Evolutionary conservation across 805 yeast genomes (phyloP), one percentile per base, ranked within the genome.

Genomic region (Ogataea philodendri): DNA sequence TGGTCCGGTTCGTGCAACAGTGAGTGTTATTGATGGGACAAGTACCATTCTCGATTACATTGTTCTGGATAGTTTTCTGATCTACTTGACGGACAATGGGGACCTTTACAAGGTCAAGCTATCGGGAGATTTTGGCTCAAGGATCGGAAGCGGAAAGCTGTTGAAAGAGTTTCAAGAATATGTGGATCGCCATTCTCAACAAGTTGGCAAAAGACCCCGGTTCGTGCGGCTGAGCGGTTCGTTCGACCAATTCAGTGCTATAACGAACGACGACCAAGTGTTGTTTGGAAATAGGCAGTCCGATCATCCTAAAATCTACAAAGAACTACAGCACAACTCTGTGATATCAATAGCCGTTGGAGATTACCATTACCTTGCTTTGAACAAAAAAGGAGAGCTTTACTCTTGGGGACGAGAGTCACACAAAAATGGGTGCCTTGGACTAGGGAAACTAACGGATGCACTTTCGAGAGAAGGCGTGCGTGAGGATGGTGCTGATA

Each of bases 381-480:
- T 84, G n/a, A 65, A 78, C 3, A 63, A 64, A 28, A 61, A 65
- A 11, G 93, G 93, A 0, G 65, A 71, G 3, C 43, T 81, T 11
- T 67, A 67, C 40, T 61, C 79, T 5, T 83, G 89, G 90, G 93
- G 93, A 0, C 35, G 67, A 9, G 90, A 84, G 49, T 67, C 79
- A 6, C 62, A 63, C 22, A 41, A 51, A 4, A 78, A 85, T 54
- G 93, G 93, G 6, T 78, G 85, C 49, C 53, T 84, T n/a, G 93
- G 93, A 0, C 47, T 82, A 3, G 90, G 84, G 1, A 35, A 48
- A 5, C 8, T 48, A 37, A 16, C 33, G 11, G 35, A 35, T 18
- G 37, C 48, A 3, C 19, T 44, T 3, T 26, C 37, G 4, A 39
- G 30, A 6, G 37, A 43, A 3, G 47, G 46, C 8, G 46, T 55